Base-by-base conservation (phyloP, 2,329 filamentous ascomycete genomes). In the Dactylellina sp. region DNA sequence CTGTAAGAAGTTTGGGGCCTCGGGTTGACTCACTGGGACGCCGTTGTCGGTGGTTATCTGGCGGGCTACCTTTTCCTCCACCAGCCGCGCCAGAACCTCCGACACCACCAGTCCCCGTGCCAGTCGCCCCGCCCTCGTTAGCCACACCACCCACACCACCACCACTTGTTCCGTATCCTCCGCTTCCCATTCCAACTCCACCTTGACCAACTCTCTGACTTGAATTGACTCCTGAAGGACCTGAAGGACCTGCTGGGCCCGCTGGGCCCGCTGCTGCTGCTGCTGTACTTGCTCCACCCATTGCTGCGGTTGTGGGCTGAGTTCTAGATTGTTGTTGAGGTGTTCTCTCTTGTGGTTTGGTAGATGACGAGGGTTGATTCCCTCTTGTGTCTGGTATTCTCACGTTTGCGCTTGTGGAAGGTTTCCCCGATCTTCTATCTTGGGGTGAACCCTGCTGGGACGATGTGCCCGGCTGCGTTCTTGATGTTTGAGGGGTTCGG, bases 21-120 rank as follows among this genome's bases (percentile, higher is more conserved):
- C 70, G 70, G 37, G 56, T 62, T 32, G 70, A 75, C 70, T 75
- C 70, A 75, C 70, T 59, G 86, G 28, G 76, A 65, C 40, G 78
- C 76, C 4, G 77, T 76, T 22, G 79, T 75, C 49, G 76, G 81
- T 44, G 76, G 81, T 44, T 57, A 62, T 68, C 70, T 62, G 70
- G 59, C 49, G 70, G 70, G 70, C 70, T 75, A 57, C 70, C 70
- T 50, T 64, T 68, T 61, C 70, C 57, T 85, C 81, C 59, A 77
- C 78, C 14, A 80, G 78, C 25, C 68, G 47, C 70, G 47, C 76
- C 76, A 75, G 70, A 66, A 37, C 70, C 70, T 56, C 70, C 70
- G 62, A 68, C 70, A 61, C 70, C 70, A 62, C 70, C 70, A 62
- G 61, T 63, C 50, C 70, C 70, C 37, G 60, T 65, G 52, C 68